A percentile compares a stretch with the other conserved stretches of the same genome.
Evolutionary conservation across 2,329 filamentous ascomycete species (phyloP).

Genomic region (Aciculosporium take): DNA sequence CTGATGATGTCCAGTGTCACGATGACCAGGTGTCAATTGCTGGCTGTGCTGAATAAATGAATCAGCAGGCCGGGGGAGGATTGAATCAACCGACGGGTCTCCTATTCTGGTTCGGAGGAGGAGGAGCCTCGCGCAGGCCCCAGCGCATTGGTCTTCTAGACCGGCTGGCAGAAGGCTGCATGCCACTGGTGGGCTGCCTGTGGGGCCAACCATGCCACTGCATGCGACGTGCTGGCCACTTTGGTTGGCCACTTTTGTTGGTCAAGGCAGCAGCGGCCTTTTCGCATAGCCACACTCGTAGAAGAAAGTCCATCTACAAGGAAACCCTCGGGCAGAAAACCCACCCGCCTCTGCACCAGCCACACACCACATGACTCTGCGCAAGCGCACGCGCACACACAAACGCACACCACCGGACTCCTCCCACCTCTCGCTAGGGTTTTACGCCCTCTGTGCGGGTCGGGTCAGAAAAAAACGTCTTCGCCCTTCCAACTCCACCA

Average conservation of each 20-base stretch:
- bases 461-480: constrained; percentile 24
- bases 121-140: neutral
- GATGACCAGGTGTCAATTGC: neutral
- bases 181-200: no score
- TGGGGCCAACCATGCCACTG: no score
- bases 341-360: neutral
- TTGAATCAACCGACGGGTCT: constrained; percentile 8
- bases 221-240: no score
- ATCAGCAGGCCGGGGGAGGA: constrained; percentile 1
- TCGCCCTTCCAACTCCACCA: constrained; percentile 16
- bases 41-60: neutral
- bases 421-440: constrained; percentile 17
- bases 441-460: constrained; percentile 22
- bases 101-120: constrained; percentile 10
- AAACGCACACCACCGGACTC: neutral
- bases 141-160: neutral
- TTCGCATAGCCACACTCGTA: neutral
- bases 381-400: no score
- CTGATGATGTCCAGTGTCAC: neutral
- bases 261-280: no score
- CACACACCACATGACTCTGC: neutral
- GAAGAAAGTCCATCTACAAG: no score
- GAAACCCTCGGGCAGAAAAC: neutral
- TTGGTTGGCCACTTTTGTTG: no score
- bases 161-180: neutral